These are phyloP conservation scores for Syncephalastrum monosporum DNA, from an alignment of 371 early-diverging fungal genomes.

Conservation along the genomic window DNA sequence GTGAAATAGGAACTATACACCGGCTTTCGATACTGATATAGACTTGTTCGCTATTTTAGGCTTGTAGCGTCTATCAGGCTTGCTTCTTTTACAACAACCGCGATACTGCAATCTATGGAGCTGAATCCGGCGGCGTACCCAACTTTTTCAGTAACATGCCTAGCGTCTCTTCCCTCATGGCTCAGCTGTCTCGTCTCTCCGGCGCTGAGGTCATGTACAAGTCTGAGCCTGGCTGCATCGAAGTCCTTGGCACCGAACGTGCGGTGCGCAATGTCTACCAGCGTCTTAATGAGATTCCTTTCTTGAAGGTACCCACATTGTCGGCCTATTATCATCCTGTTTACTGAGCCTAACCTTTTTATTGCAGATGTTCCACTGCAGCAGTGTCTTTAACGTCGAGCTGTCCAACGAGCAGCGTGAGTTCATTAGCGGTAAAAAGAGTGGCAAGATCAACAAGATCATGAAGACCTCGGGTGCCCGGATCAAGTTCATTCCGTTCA, in stretches of 20 bases:
- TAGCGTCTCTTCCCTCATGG: conserved; percentile 41
- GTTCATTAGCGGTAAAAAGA: conserved; percentile 93
- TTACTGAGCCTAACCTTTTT: not conserved
- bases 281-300: conserved; percentile 45
- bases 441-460: conserved; percentile 92
- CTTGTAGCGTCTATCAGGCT: conserved; percentile 60
- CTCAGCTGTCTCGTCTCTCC: conserved; percentile 51
- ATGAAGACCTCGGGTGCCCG: conserved; percentile 74
- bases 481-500: conserved; percentile 59
- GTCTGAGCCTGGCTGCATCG: conserved; percentile 45
- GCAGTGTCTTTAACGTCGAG: conserved; percentile 55
- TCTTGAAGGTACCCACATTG: conserved; percentile 31
- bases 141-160: conserved; percentile 33
- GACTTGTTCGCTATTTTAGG: conserved; percentile 26
- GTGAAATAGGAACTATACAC: not conserved
- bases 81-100: conserved; percentile 51
- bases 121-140: conserved; percentile 21
- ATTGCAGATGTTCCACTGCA: conserved; percentile 29
- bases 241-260: conserved; percentile 62
- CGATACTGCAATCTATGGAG: conserved; percentile 32
- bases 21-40: not conserved
- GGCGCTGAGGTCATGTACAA: conserved; percentile 58
- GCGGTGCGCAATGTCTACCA: conserved; percentile 61
- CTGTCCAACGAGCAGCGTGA: conserved; percentile 83
- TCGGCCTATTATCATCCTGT: not conserved